Conservation (phyloP, 2,329 filamentous ascomycete genomes). For the Fusarium sp. region DNA sequence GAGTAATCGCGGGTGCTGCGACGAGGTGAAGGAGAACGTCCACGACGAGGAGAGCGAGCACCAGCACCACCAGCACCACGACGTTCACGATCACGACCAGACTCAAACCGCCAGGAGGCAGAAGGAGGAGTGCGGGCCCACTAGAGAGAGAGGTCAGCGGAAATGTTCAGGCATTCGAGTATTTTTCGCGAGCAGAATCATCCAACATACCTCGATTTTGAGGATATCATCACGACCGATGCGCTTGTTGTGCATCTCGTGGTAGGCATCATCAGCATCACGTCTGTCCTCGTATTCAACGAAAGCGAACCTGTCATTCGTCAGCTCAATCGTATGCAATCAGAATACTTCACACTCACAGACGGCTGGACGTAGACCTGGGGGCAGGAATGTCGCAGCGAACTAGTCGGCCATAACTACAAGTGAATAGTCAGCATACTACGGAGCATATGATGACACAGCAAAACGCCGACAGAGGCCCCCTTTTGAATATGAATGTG, state of each 20-base stretch:
- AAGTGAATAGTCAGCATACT: slow-evolving; percentile 62
- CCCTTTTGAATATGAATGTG: slow-evolving; percentile 46
- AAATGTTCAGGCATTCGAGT: not conserved
- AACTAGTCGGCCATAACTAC: slow-evolving; percentile 95
- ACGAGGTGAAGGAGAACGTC: slow-evolving; percentile 83
- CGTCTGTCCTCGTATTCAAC: slow-evolving; percentile 99
- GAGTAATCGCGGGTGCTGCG: slow-evolving; percentile 84
- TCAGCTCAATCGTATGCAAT: slow-evolving; percentile 18
- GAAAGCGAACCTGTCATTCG: slow-evolving; percentile 82
- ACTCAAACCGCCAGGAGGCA: slow-evolving; percentile 98
- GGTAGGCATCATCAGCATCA: slow-evolving; percentile 98
- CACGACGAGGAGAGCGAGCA: slow-evolving; percentile 73
- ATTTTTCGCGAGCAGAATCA: not conserved
- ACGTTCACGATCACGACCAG: slow-evolving; percentile 82
- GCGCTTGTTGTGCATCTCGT: slow-evolving; percentile 99
- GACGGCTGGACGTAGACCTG: slow-evolving; percentile 90
- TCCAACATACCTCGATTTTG: slow-evolving; percentile 88
- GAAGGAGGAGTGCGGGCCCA: slow-evolving; percentile 99
- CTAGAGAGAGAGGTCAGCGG: slow-evolving; percentile 60
- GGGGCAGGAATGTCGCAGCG: slow-evolving; percentile 98
- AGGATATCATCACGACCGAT: slow-evolving; percentile 94
- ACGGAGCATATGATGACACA: slow-evolving; percentile 48
- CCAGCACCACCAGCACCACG: slow-evolving; percentile 56
- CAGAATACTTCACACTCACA: slow-evolving; percentile 74
- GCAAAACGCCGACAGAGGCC: slow-evolving; percentile 44